Base-by-base conservation (phyloP, 768 basidiomycete genomes). In the Leucosporidium yakuticum region DNA sequence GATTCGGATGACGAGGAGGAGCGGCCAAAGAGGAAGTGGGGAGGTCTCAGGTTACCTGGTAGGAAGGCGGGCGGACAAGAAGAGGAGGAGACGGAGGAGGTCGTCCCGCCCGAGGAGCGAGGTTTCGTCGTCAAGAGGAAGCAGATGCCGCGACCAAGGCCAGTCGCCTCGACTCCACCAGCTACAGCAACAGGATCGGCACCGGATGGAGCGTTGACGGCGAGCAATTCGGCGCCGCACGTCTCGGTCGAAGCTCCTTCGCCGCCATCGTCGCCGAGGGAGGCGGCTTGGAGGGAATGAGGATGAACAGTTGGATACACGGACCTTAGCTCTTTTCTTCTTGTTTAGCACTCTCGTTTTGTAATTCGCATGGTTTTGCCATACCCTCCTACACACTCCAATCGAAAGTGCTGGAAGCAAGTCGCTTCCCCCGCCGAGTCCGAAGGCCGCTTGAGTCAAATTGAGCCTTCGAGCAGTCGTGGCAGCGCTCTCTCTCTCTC, bases 51-150 rank as follows among this genome's bases (percentile, higher is more conserved):
- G 15, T 29, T 31, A 0, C 44, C 51, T 20, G 56, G 48, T 3
- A 21, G 58, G 47, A 55, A 54, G 39, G 25, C 23, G 44, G 14
- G 8, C 17, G 31, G 32, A 12, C 19, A 17, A 25, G 17, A 25
- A 14, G 25, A 25, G 4, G 54, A 63, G 32, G 60, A 17, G 31
- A 27, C 8, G 44, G 59, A 54, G 44, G 29, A 3, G 53, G 31
- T 23, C 11, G 44, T 34, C 23, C 31, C 47, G 2, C 51, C 64
- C 21, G 48, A 12, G 1, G 69, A 60, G 21, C 31, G 62, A n/a
- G 70, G 70, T 27, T 71, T 71, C 64, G 68, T 67, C 15, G 70
- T 71, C 53, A 67, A 65, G 15, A 56, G 70, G 19, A 71, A 71
- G 39, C 39, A 44, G 14, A 44, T 44, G 27, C 67, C 70, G 20